A percentile compares a stretch with the other conserved stretches of the same genome.
Conservation (phyloP, 805 yeast species). For the Kodamaea lidongshanica region DNA sequence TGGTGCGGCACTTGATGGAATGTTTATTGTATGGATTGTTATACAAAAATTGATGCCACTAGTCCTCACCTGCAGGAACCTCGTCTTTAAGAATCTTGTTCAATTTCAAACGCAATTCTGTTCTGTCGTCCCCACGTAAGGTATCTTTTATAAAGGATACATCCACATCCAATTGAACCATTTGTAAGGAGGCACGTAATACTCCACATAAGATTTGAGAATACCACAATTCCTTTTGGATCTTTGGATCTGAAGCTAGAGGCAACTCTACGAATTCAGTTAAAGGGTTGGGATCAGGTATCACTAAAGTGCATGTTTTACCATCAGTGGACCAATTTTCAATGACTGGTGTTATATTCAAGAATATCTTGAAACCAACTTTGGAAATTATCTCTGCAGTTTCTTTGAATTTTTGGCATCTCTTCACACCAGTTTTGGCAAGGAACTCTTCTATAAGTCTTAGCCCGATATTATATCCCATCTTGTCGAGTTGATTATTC, state of each 20-base stretch:
- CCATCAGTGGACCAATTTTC: conserved; percentile 73
- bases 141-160: conserved; percentile 73
- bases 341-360: conserved; percentile 73
- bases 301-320: conserved; percentile 63
- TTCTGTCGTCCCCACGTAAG: conserved; percentile 72
- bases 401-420: conserved; percentile 75
- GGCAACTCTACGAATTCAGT: conserved; percentile 95
- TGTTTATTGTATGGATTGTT: too few species aligned
- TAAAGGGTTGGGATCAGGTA: conserved; percentile 76
- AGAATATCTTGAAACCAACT: conserved; percentile 84
- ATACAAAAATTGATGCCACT: too few species aligned
- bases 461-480: conserved; percentile 95
- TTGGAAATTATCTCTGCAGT: conserved; percentile 83
- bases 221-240: conserved; percentile 78
- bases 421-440: conserved; percentile 76
- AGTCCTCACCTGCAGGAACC: conserved; percentile 95
- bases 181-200: conserved; percentile 82
- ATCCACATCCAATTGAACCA: conserved; percentile 93
- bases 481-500: conserved; percentile 74
- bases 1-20: too few species aligned
- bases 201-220: conserved; percentile 88
- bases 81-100: conserved; percentile 79
- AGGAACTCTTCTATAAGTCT: conserved; percentile 88
- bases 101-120: conserved; percentile 73
- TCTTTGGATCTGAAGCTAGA: conserved; percentile 52